phyloP scores from a whole-genome alignment of 2,329 filamentous ascomycete species.

The Didymella pomorum region DNA sequence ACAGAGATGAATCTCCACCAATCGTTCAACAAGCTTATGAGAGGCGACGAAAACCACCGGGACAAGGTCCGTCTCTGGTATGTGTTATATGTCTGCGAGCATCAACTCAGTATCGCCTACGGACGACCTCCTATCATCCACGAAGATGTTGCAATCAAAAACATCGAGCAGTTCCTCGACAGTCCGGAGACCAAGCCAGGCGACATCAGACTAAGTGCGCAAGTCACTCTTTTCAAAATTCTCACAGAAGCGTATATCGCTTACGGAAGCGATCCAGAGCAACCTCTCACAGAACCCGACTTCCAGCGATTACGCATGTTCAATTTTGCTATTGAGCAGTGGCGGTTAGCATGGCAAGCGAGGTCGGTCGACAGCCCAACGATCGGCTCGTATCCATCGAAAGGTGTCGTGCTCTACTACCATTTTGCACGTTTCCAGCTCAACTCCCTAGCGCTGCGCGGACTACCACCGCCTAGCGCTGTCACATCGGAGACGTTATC shows the following conservation, averaged over 20 bases:
- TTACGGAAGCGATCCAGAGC: slow-evolving; percentile 46
- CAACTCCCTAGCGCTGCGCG: slow-evolving; percentile 57
- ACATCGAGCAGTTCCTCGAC: slow-evolving; percentile 46
- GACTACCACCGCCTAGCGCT: slow-evolving; percentile 53
- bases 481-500: slow-evolving; percentile 55
- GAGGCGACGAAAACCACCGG: slow-evolving; percentile 45
- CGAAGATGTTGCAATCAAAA: slow-evolving; percentile 49
- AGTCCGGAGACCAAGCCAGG: slow-evolving; percentile 40
- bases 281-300: slow-evolving; percentile 49
- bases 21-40: slow-evolving; percentile 47
- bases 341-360: slow-evolving; percentile 52
- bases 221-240: slow-evolving; percentile 46
- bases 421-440: slow-evolving; percentile 64
- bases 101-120: slow-evolving; percentile 53
- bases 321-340: slow-evolving; percentile 56
- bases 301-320: slow-evolving; percentile 51
- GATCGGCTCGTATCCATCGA: slow-evolving; percentile 53
- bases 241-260: slow-evolving; percentile 45
- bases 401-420: slow-evolving; percentile 62
- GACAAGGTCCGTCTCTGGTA: slow-evolving; percentile 53
- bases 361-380: slow-evolving; percentile 38
- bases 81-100: slow-evolving; percentile 51
- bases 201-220: slow-evolving; percentile 42
- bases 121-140: slow-evolving; percentile 53
- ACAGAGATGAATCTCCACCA: slow-evolving; percentile 54